Evolutionary conservation across 1,284 basidiomycete species (phyloP).

Genomic region (Rugosomyces carneus): DNA sequence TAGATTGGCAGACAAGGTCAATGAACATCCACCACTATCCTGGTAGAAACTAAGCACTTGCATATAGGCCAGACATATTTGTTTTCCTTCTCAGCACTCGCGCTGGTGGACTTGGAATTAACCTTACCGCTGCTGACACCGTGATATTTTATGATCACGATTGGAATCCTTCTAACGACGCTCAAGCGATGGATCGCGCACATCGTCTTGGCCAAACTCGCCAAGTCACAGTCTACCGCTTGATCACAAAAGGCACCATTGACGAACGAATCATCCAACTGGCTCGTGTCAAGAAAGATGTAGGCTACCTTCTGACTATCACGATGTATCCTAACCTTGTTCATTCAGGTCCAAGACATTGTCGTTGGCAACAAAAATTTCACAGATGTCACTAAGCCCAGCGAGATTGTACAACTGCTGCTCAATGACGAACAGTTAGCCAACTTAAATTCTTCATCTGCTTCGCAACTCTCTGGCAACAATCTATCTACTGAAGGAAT

Average conservation of each 20-base stretch:
- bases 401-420: constrained; percentile 94
- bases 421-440: constrained; percentile 92
- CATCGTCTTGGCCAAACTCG: constrained; percentile 98
- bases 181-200: constrained; percentile 99
- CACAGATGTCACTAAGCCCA: constrained; percentile 88
- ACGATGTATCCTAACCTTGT: constrained; percentile 10
- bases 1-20: constrained; percentile 97
- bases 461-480: constrained; percentile 33
- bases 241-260: constrained; percentile 96
- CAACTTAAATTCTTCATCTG: constrained; percentile 42
- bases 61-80: constrained; percentile 83
- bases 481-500: constrained; percentile 29
- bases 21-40: constrained; percentile 19
- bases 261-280: constrained; percentile 97
- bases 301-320: constrained; percentile 33
- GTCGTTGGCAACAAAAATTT: constrained; percentile 97
- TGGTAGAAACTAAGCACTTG: constrained; percentile 1
- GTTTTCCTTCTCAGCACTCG: constrained; percentile 95
- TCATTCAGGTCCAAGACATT: constrained; percentile 88
- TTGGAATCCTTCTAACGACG: constrained; percentile 99
- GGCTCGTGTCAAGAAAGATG: constrained; percentile 93
- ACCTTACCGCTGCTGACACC: constrained; percentile 95
- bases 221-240: constrained; percentile 97
- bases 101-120: constrained; percentile 97
- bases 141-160: constrained; percentile 99